These are phyloP conservation scores for Elongisporangium prolatum DNA, from an alignment of 352 stramenopile species.

Conservation along the genomic window DNA sequence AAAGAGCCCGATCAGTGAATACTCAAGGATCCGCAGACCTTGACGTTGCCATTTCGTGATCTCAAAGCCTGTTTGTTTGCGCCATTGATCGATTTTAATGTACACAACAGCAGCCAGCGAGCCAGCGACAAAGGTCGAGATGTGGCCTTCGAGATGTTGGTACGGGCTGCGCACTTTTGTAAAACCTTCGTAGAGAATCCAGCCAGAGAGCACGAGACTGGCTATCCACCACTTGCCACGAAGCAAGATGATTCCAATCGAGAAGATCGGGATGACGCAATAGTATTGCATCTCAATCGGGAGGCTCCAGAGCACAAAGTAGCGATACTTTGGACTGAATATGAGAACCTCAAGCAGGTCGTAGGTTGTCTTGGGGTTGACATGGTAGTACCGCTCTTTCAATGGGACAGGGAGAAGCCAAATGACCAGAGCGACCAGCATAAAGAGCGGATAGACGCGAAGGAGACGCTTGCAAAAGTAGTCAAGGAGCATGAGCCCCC, in stretches of 20 bases:
- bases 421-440: too few relatives aligned
- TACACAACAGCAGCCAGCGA: conserved; percentile 35
- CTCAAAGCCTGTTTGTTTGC: conserved; percentile 17
- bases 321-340: conserved; percentile 25
- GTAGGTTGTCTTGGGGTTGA: conserved; percentile 23
- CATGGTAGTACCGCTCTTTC: conserved; percentile 25
- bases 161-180: conserved; percentile 17
- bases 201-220: conserved; percentile 18
- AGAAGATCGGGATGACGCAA: conserved; percentile 31
- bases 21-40: conserved; percentile 19
- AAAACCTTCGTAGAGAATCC: conserved; percentile 20
- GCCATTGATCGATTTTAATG: conserved; percentile 17
- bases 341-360: conserved; percentile 38
- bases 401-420: too few relatives aligned
- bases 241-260: conserved; percentile 18
- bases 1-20: conserved; percentile 12
- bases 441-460: too few relatives aligned
- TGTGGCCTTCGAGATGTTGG: conserved; percentile 17
- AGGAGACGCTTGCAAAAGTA: too few relatives aligned
- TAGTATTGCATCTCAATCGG: conserved; percentile 48
- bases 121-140: conserved; percentile 33
- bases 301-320: conserved; percentile 51
- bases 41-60: conserved; percentile 11
- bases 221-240: conserved; percentile 26
- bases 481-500: too few relatives aligned